Conservation (phyloP, 164 flowering plant species). For the Vitis cinerea region DNA sequence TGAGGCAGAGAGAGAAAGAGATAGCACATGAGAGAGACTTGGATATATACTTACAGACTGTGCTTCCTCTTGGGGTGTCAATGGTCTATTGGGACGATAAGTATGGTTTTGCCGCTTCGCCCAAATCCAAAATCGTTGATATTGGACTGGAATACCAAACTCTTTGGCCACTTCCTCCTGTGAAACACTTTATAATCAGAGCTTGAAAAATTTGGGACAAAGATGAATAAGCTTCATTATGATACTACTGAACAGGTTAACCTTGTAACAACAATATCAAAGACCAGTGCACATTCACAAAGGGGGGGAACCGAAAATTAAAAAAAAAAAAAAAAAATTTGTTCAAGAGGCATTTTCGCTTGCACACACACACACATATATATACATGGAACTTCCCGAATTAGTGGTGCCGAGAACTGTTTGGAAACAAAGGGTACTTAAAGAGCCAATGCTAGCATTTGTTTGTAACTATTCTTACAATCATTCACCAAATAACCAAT, state of each 20-base stretch:
- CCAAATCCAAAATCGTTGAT: slow-evolving; percentile 93
- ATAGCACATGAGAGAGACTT: too few relatives aligned
- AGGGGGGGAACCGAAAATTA: background rate
- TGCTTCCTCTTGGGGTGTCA: slow-evolving; percentile 75
- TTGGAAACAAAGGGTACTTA: too few relatives aligned
- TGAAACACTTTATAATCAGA: slow-evolving; percentile 16
- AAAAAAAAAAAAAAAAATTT: background rate
- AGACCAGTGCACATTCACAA: too few relatives aligned
- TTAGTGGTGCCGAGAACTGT: too few relatives aligned
- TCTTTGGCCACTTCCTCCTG: slow-evolving; percentile 97
- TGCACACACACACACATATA: too few relatives aligned
- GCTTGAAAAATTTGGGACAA: background rate
- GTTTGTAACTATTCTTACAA: too few relatives aligned
- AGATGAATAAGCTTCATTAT: background rate
- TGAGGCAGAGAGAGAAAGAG: slow-evolving; percentile 4
- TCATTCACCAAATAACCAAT: too few relatives aligned
- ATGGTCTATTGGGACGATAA: slow-evolving; percentile 87
- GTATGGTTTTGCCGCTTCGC: slow-evolving; percentile 96
- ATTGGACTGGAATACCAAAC: slow-evolving; percentile 83
- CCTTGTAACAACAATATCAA: too few relatives aligned
- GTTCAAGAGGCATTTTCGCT: too few relatives aligned
- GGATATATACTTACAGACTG: slow-evolving; percentile 55
- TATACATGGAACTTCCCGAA: too few relatives aligned
- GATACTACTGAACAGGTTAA: too few relatives aligned
- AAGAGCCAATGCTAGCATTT: too few relatives aligned